These are phyloP conservation scores for Hortaea werneckii DNA, from an alignment of 2,329 filamentous ascomycete genomes.

Conservation along the genomic window DNA sequence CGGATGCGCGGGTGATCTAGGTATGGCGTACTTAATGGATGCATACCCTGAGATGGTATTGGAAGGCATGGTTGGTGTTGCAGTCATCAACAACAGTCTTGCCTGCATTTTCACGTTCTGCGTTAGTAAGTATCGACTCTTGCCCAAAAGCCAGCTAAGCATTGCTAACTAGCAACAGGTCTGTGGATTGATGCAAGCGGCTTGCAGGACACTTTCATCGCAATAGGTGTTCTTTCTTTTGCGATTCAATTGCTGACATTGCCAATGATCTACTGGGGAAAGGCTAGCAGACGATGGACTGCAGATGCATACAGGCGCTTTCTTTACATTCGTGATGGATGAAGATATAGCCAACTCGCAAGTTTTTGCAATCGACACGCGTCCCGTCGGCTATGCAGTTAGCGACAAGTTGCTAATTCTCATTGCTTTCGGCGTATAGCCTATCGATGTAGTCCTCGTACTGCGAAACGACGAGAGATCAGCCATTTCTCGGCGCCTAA, in stretches of 20 bases:
- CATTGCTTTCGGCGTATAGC: neutral
- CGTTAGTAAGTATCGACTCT: slow-evolving; percentile 10
- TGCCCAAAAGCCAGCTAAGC: neutral
- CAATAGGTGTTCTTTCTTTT: slow-evolving; percentile 42
- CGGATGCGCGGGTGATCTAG: slow-evolving; percentile 47
- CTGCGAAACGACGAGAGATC: no score
- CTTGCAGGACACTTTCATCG: slow-evolving; percentile 41
- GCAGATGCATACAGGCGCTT: slow-evolving; percentile 17
- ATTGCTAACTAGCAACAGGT: slow-evolving; percentile 2
- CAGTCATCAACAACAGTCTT: slow-evolving; percentile 47
- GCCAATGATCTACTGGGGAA: slow-evolving; percentile 47
- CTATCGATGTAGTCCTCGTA: neutral
- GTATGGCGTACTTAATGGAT: slow-evolving; percentile 44
- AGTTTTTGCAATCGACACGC: no score
- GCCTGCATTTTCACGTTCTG: slow-evolving; percentile 46
- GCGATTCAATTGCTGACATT: slow-evolving; percentile 41
- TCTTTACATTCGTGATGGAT: slow-evolving; percentile 17
- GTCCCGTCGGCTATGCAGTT: no score
- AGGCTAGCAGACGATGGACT: slow-evolving; percentile 40
- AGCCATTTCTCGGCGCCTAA: no score
- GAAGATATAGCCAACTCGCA: neutral
- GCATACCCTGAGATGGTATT: slow-evolving; percentile 48
- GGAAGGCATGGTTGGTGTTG: slow-evolving; percentile 49
- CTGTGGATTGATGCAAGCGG: slow-evolving; percentile 40
- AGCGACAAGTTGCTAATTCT: neutral